Evolutionary conservation across 2,329 filamentous ascomycete genomes (phyloP).

Genomic region (Metarhizium brunneum): DNA sequence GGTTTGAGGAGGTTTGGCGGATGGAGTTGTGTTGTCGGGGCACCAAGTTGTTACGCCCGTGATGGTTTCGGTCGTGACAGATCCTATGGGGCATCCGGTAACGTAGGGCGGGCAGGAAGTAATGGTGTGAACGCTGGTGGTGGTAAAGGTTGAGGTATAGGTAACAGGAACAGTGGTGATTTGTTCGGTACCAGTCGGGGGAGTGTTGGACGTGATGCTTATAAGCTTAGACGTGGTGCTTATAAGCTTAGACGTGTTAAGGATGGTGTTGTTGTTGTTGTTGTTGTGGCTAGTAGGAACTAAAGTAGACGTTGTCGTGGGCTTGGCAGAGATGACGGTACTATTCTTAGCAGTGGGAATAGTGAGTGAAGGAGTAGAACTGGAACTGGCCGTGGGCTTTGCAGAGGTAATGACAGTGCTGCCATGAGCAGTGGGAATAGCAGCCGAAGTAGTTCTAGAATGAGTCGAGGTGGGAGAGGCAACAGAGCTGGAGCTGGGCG

Average conservation of each 20-base stretch:
- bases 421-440: background rate
- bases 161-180: constrained; percentile 11
- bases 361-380: background rate
- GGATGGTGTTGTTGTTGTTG: background rate
- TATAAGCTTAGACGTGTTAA: no score
- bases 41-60: constrained; percentile 27
- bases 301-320: background rate
- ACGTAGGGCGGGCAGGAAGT: constrained; percentile 20
- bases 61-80: constrained; percentile 19
- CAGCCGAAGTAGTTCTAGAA: background rate
- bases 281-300: background rate
- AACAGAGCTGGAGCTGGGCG: background rate
- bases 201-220: constrained; percentile 5
- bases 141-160: constrained; percentile 19
- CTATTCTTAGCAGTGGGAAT: background rate
- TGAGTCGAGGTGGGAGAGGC: constrained; percentile 1
- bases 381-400: background rate
- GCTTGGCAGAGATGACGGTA: constrained; percentile 2
- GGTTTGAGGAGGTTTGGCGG: background rate
- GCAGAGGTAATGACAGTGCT: background rate
- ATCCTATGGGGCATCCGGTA: constrained; percentile 18
- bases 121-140: constrained; percentile 20
- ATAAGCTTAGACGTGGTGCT: no score
- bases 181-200: constrained; percentile 7
- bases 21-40: constrained; percentile 13